Evolutionary conservation across 257 asterid genomes (phyloP), one percentile per base, ranked within the genome.

Genomic region (Craterostigma plantagineum): DNA sequence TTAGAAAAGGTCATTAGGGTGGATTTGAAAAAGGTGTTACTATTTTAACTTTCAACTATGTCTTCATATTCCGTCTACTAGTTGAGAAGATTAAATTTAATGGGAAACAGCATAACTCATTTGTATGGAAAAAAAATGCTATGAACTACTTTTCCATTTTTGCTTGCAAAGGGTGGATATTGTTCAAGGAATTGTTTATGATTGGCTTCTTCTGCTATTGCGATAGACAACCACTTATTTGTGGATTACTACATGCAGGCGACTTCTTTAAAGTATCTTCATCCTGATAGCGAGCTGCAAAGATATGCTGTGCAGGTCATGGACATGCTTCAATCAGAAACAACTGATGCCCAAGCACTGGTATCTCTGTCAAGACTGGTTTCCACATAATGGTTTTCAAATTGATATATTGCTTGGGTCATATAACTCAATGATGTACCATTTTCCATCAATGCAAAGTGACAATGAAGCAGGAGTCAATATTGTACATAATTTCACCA

Each of bases 321-420:
- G 68, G 91, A 77, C 58, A 79, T 90, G 95, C 95, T 90, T 62
- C 81, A 56, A 43, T 52, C 70, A 2, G 95, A 79, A 58, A 67
- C 68, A 54, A 42, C 62, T 52, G 98, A 83, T 73, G 95, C 98
- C 54, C 98, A 90, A 76, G 75, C 92, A 57, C 65, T 83, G 95
- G 98, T 90, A 75, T 60, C 43, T 51, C 50, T 49, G n/a, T 49
- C 43, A 45, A 23, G 38, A 52, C 51, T 33, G 51, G 42, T 16
- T 47, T 53, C 38, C 17, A 15, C 43, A 38, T 23, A 54, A 15
- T 34, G 43, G 34, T 54, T 35, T 55, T 43, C 15, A 16, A 11
- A 6, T 42, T n/a, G n/a, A n/a, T n/a, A n/a, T 50, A 9, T 7
- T 16, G 17, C 33, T 7, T 15, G 11, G 10, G 11, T 16, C 23